Evolutionary conservation across 371 early-diverging fungal genomes (phyloP).

Genomic region (Syncephalastrum monosporum): DNA sequence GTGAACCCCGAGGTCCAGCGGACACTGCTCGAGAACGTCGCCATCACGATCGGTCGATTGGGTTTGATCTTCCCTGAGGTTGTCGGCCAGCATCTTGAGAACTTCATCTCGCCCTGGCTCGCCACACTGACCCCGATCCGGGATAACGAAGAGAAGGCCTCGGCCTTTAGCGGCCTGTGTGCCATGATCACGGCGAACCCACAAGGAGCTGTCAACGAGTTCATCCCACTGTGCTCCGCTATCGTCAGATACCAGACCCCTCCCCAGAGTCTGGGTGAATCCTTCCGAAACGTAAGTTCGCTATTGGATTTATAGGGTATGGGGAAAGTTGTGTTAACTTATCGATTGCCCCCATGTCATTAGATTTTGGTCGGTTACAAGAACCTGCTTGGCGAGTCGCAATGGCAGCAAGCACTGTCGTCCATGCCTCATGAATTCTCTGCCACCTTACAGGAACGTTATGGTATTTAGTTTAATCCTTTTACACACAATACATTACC

Average conservation of each 20-base stretch:
- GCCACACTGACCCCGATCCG: constrained; percentile 65
- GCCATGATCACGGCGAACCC: constrained; percentile 87
- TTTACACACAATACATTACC: constrained; percentile 1
- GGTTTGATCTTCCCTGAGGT: constrained; percentile 81
- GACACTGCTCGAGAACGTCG: constrained; percentile 88
- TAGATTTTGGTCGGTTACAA: constrained; percentile 69
- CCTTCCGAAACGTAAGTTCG: constrained; percentile 61
- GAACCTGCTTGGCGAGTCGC: constrained; percentile 64
- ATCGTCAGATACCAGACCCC: constrained; percentile 65
- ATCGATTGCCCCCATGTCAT: neutral
- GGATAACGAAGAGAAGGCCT: constrained; percentile 92
- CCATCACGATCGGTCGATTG: constrained; percentile 92
- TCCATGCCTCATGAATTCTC: constrained; percentile 56
- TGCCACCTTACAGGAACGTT: constrained; percentile 55
- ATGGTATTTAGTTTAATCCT: constrained; percentile 47
- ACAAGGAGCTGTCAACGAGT: constrained; percentile 71
- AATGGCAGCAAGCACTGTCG: constrained; percentile 61
- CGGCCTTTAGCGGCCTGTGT: constrained; percentile 91
- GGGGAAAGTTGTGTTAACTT: neutral
- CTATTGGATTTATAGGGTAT: neutral
- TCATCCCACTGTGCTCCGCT: constrained; percentile 65
- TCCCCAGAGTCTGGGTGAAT: constrained; percentile 57
- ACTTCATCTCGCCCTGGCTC: constrained; percentile 79
- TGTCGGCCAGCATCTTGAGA: constrained; percentile 77
- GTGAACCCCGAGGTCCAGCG: constrained; percentile 62